Evolutionary conservation across 2,329 filamentous ascomycete species (phyloP), one percentile per base, ranked within the genome.

Genomic region (Fusarium subtropicale): DNA sequence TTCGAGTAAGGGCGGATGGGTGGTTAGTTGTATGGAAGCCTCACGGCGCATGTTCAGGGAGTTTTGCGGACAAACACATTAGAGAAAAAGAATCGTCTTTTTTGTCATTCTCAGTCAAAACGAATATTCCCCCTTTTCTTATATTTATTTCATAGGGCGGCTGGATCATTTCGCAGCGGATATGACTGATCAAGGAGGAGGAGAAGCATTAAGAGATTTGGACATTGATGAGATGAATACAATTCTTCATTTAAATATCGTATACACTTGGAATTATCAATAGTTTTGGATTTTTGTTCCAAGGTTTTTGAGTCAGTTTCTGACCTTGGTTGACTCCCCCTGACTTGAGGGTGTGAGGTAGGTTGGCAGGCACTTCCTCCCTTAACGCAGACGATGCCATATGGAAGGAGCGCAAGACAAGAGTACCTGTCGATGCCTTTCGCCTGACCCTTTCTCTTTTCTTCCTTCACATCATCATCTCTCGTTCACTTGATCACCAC

Each of bases 1-100:
- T 41, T 64, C 22, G 54, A 60, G 56, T 50, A 44, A 46, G 38
- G 57, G 34, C 60, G 60, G 56, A 52, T 22, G 69, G 22, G 24
- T 46, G 20, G 39, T 5, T 42, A 22, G 46, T 22, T 39, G 36
- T 28, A 62, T 46, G 47, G 65, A 53, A 73, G 69, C 73, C 73
- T 74, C 73, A 51, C 68, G 73, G 73, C 73, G 73, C 73, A 75
- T 75, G 65, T 71, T 72, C 54, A 66, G 71, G 73, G 73, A 75
- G 73, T 75, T 75, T 73, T 60, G 70, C 66, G 71, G 71, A 48
- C 71, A 75, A 57, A 73, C 53, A 72, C 47, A 73, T 75, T 75
- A 75, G 73, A 75, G 66, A 75, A 75, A 72, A 75, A 74, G 68
- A 73, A 72, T 53, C 58, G 59, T 73, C 60, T 71, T 75, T 60